phyloP scores from a whole-genome alignment of 305 asterid genomes.

The Petunia hybrid region DNA sequence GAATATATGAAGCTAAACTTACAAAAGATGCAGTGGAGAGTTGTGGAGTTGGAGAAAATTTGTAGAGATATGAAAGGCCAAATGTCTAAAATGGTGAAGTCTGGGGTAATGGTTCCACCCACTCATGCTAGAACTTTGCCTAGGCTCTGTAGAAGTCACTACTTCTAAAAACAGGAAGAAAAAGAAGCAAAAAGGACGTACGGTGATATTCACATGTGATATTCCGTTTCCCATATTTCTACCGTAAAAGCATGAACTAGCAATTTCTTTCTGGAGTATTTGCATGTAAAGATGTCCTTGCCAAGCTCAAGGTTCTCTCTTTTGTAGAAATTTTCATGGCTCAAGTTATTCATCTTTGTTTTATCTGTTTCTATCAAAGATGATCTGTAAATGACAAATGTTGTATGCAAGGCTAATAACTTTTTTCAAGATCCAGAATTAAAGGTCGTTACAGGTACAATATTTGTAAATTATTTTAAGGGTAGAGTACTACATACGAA shows the following conservation, averaged over 20 bases:
- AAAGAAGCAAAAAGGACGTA: neutral
- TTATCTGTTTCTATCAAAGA: neutral
- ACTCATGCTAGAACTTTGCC: constrained; percentile 35
- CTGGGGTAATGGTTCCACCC: constrained; percentile 10
- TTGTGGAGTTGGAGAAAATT: constrained; percentile 70
- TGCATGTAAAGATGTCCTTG: constrained; percentile 2
- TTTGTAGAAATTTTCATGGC: neutral
- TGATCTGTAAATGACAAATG: neutral
- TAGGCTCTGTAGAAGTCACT: constrained; percentile 38
- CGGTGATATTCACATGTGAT: neutral
- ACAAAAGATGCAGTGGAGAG: constrained; percentile 78
- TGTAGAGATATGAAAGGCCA: constrained; percentile 72
- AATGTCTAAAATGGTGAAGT: constrained; percentile 59
- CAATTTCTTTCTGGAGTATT: neutral
- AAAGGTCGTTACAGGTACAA: neutral
- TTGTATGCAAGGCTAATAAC: neutral
- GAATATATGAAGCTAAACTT: constrained; percentile 54
- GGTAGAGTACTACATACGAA: no score
- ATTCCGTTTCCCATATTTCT: neutral
- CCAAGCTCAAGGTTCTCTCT: constrained; percentile 11
- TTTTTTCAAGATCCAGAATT: neutral
- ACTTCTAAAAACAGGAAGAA: neutral
- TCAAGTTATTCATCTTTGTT: neutral
- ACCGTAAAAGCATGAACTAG: neutral
- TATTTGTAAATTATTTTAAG: no score